Conservation (phyloP, 768 basidiomycete genomes). For the Termitomyces sp. region DNA sequence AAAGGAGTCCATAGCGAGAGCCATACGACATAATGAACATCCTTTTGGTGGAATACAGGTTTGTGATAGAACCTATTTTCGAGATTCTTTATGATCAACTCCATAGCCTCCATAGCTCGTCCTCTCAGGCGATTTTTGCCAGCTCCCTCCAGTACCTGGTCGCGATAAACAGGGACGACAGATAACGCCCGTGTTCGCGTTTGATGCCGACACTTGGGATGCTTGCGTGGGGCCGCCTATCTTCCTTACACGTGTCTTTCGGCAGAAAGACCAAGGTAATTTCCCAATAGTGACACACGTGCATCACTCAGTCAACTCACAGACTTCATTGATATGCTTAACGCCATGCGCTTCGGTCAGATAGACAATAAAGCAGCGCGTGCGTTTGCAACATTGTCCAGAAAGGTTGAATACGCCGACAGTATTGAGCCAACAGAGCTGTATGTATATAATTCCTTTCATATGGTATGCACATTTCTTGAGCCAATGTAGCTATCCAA, state of each 20-base stretch:
- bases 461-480: not conserved
- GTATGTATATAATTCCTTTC: conserved; percentile 29
- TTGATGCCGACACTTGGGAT: conserved; percentile 76
- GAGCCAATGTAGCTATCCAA: conserved; percentile 52
- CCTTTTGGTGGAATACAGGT: conserved; percentile 92
- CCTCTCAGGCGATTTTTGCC: conserved; percentile 87
- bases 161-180: conserved; percentile 41
- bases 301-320: not conserved
- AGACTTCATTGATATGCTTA: conserved; percentile 83
- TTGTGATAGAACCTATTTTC: not conserved
- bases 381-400: conserved; percentile 52
- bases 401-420: conserved; percentile 59
- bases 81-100: not conserved
- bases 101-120: conserved; percentile 62
- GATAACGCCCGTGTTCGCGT: conserved; percentile 60
- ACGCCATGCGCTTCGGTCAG: conserved; percentile 77
- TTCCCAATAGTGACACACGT: not conserved
- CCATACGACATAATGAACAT: conserved; percentile 39
- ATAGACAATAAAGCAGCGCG: conserved; percentile 37
- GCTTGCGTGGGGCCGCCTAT: conserved; percentile 54
- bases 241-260: conserved; percentile 70
- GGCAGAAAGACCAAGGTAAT: conserved; percentile 77
- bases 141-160: conserved; percentile 76
- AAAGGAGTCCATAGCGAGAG: conserved; percentile 61
- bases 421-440: conserved; percentile 80